A percentile compares a stretch with the other conserved stretches of the same genome.
Evolutionary conservation across 2,329 filamentous ascomycete genomes (phyloP).

Genomic region (Talaromyces amestolkiae): DNA sequence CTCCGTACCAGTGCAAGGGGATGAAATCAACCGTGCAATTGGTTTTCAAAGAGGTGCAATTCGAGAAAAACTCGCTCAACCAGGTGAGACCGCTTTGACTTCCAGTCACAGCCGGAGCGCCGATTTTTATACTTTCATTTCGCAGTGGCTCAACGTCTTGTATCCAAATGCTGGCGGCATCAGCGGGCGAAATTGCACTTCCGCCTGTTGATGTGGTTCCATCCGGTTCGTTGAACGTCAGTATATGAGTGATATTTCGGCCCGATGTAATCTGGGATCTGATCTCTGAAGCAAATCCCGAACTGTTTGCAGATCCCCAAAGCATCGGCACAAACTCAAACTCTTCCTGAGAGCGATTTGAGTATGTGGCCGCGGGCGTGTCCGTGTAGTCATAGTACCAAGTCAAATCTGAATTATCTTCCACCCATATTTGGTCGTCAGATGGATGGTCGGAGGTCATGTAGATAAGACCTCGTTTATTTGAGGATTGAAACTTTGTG

Average conservation of each 20-base stretch:
- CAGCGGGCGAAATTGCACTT: conserved; percentile 13
- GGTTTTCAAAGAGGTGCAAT: conserved; percentile 11
- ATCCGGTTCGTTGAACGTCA: conserved; percentile 19
- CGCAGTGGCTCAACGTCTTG: conserved; percentile 14
- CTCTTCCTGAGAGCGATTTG: conserved; percentile 15
- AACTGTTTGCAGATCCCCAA: conserved; percentile 17
- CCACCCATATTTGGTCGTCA: conserved; percentile 16
- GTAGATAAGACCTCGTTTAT: conserved; percentile 16
- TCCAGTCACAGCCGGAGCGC: conserved; percentile 16
- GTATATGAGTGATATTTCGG: conserved; percentile 16
- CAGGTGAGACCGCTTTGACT: conserved; percentile 14
- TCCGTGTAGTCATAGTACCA: conserved; percentile 19
- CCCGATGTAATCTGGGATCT: conserved; percentile 6
- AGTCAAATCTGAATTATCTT: conserved; percentile 11
- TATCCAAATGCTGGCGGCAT: conserved; percentile 18
- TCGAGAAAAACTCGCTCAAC: conserved; percentile 17
- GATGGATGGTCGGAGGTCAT: conserved; percentile 10
- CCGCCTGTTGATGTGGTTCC: conserved; percentile 14
- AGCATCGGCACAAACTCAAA: conserved; percentile 19
- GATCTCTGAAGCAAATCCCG: conserved; percentile 10
- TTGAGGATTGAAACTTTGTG: conserved; percentile 15
- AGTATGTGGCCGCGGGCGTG: conserved; percentile 1
- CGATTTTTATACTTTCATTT: conserved; percentile 4
- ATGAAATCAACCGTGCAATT: conserved; percentile 19
- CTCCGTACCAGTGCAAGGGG: conserved; percentile 18